Evolutionary conservation across 2,329 filamentous ascomycete genomes (phyloP).

Genomic region (Verticillium longisporum): DNA sequence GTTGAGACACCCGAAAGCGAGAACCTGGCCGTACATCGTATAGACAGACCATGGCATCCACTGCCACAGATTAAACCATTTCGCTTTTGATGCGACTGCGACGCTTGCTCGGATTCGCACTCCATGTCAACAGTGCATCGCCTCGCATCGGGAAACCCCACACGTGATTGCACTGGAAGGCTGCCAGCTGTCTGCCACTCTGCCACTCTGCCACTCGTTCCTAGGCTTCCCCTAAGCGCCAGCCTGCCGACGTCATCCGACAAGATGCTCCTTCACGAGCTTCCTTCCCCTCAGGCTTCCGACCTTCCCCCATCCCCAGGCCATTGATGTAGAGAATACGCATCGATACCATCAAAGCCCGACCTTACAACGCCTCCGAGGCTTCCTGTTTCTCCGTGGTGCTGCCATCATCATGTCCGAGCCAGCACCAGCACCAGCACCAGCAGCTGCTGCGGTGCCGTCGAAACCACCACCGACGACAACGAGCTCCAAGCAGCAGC

Average conservation of each 20-base stretch:
- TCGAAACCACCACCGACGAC: constrained; percentile 4
- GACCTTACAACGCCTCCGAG: not conserved
- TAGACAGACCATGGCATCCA: not conserved
- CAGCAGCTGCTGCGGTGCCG: constrained; percentile 1
- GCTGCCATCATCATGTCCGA: constrained; percentile 8
- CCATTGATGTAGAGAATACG: not conserved
- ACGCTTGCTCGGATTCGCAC: not conserved
- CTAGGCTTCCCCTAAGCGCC: not conserved
- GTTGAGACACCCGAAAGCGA: too few relatives aligned
- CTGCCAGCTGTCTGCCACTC: not conserved
- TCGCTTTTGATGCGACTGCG: not conserved
- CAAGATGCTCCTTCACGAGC: not conserved
- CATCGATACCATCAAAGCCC: not conserved
- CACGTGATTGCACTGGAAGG: not conserved
- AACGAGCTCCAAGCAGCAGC: constrained; percentile 7
- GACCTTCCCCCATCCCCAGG: not conserved
- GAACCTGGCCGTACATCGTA: not conserved
- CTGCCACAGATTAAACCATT: not conserved
- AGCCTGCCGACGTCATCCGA: not conserved
- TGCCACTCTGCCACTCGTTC: not conserved
- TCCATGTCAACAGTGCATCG: too few relatives aligned
- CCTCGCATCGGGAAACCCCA: not conserved
- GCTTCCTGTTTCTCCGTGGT: not conserved
- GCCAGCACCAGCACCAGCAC: not conserved
- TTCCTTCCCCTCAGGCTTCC: not conserved